Conservation (phyloP, 2,329 filamentous ascomycete genomes). For the Tolypocladium paradoxum region DNA sequence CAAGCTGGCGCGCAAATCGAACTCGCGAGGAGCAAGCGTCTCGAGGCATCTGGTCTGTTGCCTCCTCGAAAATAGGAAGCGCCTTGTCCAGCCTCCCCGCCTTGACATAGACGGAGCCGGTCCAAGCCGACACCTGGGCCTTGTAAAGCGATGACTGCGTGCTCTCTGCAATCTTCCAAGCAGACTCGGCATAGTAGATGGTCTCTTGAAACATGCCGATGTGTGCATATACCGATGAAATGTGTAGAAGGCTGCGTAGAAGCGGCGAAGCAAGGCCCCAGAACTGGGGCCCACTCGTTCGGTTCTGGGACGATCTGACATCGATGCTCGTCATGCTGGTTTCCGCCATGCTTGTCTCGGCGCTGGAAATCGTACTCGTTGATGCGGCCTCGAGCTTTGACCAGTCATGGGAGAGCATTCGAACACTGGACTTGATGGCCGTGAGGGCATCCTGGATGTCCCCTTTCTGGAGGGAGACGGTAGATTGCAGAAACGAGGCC, state of each 20-base stretch:
- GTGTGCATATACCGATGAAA: constrained; percentile 70
- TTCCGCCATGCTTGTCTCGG: constrained; percentile 17
- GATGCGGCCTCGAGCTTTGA: constrained; percentile 31
- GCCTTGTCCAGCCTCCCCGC: constrained; percentile 51
- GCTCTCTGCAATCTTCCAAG: constrained; percentile 63
- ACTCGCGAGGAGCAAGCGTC: constrained; percentile 25
- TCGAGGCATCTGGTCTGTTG: constrained; percentile 38
- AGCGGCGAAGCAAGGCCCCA: constrained; percentile 72
- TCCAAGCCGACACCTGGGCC: constrained; percentile 43
- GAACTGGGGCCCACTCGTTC: constrained; percentile 46
- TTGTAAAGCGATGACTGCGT: constrained; percentile 50
- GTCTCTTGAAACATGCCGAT: constrained; percentile 84
- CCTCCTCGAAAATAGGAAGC: constrained; percentile 40
- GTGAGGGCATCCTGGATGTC: constrained; percentile 46
- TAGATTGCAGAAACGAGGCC: constrained; percentile 47
- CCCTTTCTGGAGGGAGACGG: constrained; percentile 52
- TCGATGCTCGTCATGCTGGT: constrained; percentile 17
- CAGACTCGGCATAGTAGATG: constrained; percentile 77
- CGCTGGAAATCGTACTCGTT: constrained; percentile 9
- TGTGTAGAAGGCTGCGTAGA: constrained; percentile 58
- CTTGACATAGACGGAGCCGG: constrained; percentile 43
- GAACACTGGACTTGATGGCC: constrained; percentile 46
- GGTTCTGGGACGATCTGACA: constrained; percentile 8
- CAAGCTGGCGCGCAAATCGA: constrained; percentile 42
- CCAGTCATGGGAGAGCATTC: constrained; percentile 46